Evolutionary conservation across 2,329 filamentous ascomycete species (phyloP), one percentile per base, ranked within the genome.

Genomic region (Grosmannia serpens): DNA sequence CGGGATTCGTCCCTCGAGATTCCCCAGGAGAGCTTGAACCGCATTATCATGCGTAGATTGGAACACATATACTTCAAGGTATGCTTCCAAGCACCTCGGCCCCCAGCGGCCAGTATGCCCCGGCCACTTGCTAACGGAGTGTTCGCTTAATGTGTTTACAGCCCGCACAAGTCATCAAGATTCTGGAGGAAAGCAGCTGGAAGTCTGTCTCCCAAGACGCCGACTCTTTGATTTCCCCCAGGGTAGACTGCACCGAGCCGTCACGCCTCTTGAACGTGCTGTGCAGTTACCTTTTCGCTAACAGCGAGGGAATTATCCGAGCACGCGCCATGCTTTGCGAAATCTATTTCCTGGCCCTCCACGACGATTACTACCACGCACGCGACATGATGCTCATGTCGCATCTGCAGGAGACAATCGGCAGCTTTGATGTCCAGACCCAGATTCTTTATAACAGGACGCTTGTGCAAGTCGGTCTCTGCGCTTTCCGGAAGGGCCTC

Each of bases 311-410:
- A 66, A 97, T 99, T 68, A 91, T 96, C 69, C 87, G 92, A 64
- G 95, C 92, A 61, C 87, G 94, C 61, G 92, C 94, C 52, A 97
- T 99, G 91, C 82, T 99, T 62, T 96, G 90, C 80, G 91, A 97
- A 75, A 94, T 99, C 63, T 99, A 99, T 79, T 96, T 96, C 85
- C 81, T 96, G 66, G 94, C 94, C 55, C 83, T 99, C 57, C 94
- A 99, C 75, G 91, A 96, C 75, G 87, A 96, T 68, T 99, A 97
- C 81, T 97, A 96, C 82, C 90, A 88, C 75, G 88, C 94, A 68
- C 89, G 94, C 65, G 95, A 99, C 74, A 92, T 99, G 88, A 95
- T 97, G 87, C 84, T 99, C 73, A 99, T 99, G 91, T 99, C 94
- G 22, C 94, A 99, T 77, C 79, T 99, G 70, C 92, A 96, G 71